Percentiles rank a stretch among this genome's conserved stretches.
Evolutionary conservation across 2,329 filamentous ascomycete species (phyloP).

Genomic region (Zalaria sp.): DNA sequence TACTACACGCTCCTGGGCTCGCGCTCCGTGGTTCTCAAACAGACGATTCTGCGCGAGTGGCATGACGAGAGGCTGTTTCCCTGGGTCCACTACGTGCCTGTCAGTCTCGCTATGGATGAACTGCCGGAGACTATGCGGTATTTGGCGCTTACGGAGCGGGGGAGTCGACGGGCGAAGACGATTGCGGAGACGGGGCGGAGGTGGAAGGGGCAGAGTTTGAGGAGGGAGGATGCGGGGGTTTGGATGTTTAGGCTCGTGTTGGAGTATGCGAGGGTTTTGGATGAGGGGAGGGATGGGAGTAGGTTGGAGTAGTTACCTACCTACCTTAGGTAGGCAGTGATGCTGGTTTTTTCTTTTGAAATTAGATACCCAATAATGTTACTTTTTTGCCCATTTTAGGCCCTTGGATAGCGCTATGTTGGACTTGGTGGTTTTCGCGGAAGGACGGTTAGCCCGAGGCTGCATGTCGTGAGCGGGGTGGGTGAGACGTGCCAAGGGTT

Average conservation of each 20-base stretch:
- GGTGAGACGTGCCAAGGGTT: too few relatives aligned
- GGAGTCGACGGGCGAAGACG: constrained; percentile 5
- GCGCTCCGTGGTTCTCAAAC: constrained; percentile 34
- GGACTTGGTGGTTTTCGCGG: too few relatives aligned
- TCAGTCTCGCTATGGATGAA: constrained; percentile 36
- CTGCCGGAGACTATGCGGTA: constrained; percentile 37
- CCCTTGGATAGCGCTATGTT: too few relatives aligned
- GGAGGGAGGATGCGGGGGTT: constrained; percentile 4
- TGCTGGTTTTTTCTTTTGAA: too few relatives aligned
- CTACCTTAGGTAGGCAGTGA: too few relatives aligned
- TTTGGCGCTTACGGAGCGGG: constrained; percentile 19
- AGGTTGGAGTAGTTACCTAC: background rate
- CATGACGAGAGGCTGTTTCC: constrained; percentile 42
- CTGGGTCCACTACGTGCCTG: constrained; percentile 44
- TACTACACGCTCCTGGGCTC: constrained; percentile 38
- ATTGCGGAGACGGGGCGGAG: constrained; percentile 7
- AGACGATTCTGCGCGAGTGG: constrained; percentile 42
- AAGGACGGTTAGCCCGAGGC: too few relatives aligned
- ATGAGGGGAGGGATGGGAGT: background rate
- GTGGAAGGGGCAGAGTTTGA: constrained; percentile 6
- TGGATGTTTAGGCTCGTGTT: background rate
- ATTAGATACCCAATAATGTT: too few relatives aligned
- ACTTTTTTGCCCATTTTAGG: too few relatives aligned
- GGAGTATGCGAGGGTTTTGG: background rate
- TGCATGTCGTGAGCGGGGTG: too few relatives aligned